Base-by-base conservation (phyloP, 139 green algal genomes). In the Tetratostichococcus sp. region DNA sequence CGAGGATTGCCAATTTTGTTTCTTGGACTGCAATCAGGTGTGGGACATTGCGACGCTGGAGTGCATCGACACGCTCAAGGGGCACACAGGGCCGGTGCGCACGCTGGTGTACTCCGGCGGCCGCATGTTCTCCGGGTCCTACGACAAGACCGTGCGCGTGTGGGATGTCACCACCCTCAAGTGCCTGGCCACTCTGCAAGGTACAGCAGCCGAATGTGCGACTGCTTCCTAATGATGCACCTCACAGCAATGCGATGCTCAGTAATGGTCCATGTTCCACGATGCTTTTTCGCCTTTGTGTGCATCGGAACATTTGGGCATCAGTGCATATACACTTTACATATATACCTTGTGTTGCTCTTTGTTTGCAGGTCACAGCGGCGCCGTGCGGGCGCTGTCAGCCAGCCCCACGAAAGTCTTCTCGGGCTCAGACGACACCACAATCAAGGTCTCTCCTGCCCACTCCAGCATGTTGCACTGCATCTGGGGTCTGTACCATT, bases 131-230 rank as follows among this genome's bases (percentile, higher is more conserved):
- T 87, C 66, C 31, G 93, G 92, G 43, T 90, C 80, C 19, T 97
- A 97, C 71, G 94, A 98, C 84, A 92, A 93, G 73, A 95, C 88
- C 26, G 91, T 97, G 67, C 82, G 91, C n/a, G 93, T 94, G 32
- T 97, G 93, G 93, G 86, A 95, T 72, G 81, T 75, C 30, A 32
- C 80, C 35, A 80, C 70, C 25, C 79, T 84, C n/a, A 32, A 71
- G 30, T 90, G 84, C 77, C 69, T 89, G 35, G 80, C 73, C 23
- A 83, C 81, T 16, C 59, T 90, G 69, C 76, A 74, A 59, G 77
- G 50, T 62, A 14, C 39, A 8, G 39, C 8, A 8, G 8, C 39
- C 39, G 8, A 8, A 22, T 8, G 8, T 50, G 39, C 39, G 39
- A 8, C 39, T 50, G 39, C 39, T 50, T 8, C 39, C 39, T 8